Conservation (phyloP, 345 rosid species). For the Conringia planisiliqua region DNA sequence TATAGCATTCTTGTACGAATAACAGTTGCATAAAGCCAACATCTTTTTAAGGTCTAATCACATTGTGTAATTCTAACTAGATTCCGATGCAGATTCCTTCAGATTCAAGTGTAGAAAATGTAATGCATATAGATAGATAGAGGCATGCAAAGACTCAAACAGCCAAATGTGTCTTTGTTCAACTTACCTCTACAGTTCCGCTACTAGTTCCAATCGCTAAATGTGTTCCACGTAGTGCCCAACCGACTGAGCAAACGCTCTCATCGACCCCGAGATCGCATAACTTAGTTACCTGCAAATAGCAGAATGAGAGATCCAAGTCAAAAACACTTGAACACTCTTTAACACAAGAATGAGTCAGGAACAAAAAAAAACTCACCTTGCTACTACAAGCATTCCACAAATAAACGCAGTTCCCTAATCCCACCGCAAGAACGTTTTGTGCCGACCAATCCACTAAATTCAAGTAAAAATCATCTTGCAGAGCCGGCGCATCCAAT, state of each 20-base stretch:
- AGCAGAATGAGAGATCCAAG: background rate
- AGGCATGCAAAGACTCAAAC: background rate
- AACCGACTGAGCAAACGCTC: slow-evolving; percentile 88
- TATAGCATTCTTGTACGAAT: background rate
- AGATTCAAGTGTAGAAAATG: background rate
- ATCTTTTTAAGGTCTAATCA: background rate
- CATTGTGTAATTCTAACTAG: background rate
- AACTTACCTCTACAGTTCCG: slow-evolving; percentile 80
- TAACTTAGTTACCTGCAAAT: slow-evolving; percentile 78
- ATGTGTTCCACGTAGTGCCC: slow-evolving; percentile 86
- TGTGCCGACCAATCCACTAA: slow-evolving; percentile 97
- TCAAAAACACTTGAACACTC: background rate
- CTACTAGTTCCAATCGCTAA: slow-evolving; percentile 89
- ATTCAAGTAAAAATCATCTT: slow-evolving; percentile 98
- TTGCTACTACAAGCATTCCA: slow-evolving; percentile 99
- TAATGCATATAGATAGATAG: background rate
- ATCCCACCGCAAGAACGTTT: slow-evolving; percentile 90
- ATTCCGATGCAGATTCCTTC: background rate
- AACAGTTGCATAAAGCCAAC: too few relatives aligned
- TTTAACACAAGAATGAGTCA: background rate
- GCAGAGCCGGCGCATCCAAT: slow-evolving; percentile 97
- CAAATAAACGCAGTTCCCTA: slow-evolving; percentile 91
- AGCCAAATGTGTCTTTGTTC: background rate
- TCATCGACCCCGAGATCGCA: slow-evolving; percentile 91
- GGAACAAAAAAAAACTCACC: slow-evolving; percentile 36